Evolutionary conservation across 306 rosid species (phyloP).

Genomic region (Malus sylvestris): DNA sequence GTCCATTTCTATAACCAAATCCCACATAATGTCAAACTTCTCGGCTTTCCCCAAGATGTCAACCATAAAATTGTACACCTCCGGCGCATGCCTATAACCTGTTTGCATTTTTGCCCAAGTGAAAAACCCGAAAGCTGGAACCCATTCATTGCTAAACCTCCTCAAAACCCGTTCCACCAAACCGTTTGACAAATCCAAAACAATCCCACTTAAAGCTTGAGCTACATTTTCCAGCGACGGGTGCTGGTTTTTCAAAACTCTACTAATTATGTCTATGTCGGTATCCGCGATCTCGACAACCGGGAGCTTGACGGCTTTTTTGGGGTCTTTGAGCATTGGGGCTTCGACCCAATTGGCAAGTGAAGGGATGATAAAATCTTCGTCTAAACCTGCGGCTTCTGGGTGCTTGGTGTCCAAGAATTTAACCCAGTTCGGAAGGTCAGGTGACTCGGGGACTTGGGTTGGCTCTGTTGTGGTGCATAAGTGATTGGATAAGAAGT

Average conservation of each 20-base stretch:
- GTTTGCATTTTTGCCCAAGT: slow-evolving; percentile 69
- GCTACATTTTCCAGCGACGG: slow-evolving; percentile 40
- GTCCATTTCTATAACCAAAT: slow-evolving; percentile 58
- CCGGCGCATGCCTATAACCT: slow-evolving; percentile 52
- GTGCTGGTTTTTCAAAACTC: slow-evolving; percentile 37
- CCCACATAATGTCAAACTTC: slow-evolving; percentile 52
- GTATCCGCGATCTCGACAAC: slow-evolving; percentile 3
- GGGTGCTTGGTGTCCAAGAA: slow-evolving; percentile 31
- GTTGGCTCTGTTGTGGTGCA: slow-evolving; percentile 34
- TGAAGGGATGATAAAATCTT: slow-evolving; percentile 74
- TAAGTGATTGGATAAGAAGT: slow-evolving; percentile 20
- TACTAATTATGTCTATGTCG: slow-evolving; percentile 36
- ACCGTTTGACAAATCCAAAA: slow-evolving; percentile 26
- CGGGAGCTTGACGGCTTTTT: slow-evolving; percentile 6
- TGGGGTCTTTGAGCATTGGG: slow-evolving; percentile 17
- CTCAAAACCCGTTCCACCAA: slow-evolving; percentile 50
- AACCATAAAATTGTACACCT: slow-evolving; percentile 45
- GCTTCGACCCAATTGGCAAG: slow-evolving; percentile 63
- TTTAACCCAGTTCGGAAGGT: slow-evolving; percentile 63
- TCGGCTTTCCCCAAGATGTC: slow-evolving; percentile 54
- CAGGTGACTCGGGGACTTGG: slow-evolving; percentile 40
- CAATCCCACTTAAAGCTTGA: slow-evolving; percentile 31
- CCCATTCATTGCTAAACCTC: slow-evolving; percentile 61
- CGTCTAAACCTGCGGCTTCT: slow-evolving; percentile 18
- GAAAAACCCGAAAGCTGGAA: slow-evolving; percentile 61